Evolutionary conservation across 2,329 filamentous ascomycete genomes (phyloP), one percentile per base, ranked within the genome.

Genomic region (Neopestalotiopsis clavispora): DNA sequence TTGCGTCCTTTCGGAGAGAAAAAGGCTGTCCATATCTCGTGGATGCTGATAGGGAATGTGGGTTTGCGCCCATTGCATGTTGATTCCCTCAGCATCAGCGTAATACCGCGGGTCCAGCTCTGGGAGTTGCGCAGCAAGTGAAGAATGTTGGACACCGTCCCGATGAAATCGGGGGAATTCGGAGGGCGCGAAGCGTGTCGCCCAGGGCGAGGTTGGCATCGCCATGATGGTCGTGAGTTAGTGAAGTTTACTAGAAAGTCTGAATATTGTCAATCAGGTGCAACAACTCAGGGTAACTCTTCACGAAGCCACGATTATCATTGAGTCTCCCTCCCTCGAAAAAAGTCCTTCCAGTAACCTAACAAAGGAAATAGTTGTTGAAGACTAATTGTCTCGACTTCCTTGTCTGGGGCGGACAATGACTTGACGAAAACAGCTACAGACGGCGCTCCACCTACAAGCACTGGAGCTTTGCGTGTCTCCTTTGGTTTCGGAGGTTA

Each of bases 131-230:
- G 62, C 62, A 52, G 62, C 62, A 52, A 65, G 38, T 12, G 12
- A 7, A 4, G 62, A 65, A 49, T 65, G 62, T 14, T n/a, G 12
- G 23, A 28, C 40, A 4, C 42, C 40, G n/a, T 52, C 20, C 34
- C 42, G 23, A 14, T 20, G 12, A n/a, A 9, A 13, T 5, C 38
- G 23, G 49, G n/a, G 40, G 28, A 14, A 10, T 17, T 13, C 30
- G n/a, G 4, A 38, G n/a, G 59, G 59, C 32, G 32, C 62, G 28
- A 65, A 65, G 10, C 62, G 62, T 13, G 6, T 1, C 4, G 62
- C 62, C 62, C 62, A 65, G 17, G 62, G 62, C 62, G 62, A 65
- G 20, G 14, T 20, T 10, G 45, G 45, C 14, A n/a, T n/a, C 14
- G 9, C 3, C 45, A n/a, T 52, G 17, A 23, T 23, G 5, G 10